Evolutionary conservation across 108 stramenopile genomes (phyloP), one percentile per base, ranked within the genome.

Genomic region (Nitzschia inconspicua): DNA sequence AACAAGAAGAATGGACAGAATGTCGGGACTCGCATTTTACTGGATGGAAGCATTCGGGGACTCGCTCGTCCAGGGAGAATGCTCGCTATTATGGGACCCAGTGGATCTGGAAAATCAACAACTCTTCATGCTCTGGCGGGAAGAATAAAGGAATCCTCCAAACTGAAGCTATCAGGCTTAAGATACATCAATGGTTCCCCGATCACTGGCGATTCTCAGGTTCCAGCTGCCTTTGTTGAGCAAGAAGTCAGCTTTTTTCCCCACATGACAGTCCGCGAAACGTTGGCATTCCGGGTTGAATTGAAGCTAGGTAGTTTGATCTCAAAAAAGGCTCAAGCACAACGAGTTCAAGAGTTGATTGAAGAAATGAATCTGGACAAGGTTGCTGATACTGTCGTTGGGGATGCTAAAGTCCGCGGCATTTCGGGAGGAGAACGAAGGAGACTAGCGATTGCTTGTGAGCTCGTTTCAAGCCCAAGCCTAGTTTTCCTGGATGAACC

Each of bases 181-280:
- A 82, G 90, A 24, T 88, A 83, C 43, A 57, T 91, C 44, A 87
- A 91, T 66, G 76, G 73, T 19, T 48, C 73, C 23, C 53, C 53
- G 4, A 35, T 91, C 4, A 66, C 84, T 0, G 85, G 83, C 0
- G 85, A 91, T 63, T 65, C 82, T 0, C 67, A 57, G 20, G 53
- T 91, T 13, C 90, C 90, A 22, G 60, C 68, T 13, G 90, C 90
- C 19, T 82, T 88, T 47, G 82, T 92, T 50, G 81, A 86, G 35
- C 86, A 92, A 57, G 85, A 88, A 28, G 76, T 80, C 19, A 80
- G 74, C 25, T 92, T 92, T 62, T 92, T 92, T 44, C 90, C 90
- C 26, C 90, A 92, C 71, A 67, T 92, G 86, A 92, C 90, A 13
- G 90, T 92, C 5, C 84, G 86, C 36, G 90, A 92, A 68, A 88